Percentiles rank a stretch among this genome's conserved stretches.
phyloP scores from a whole-genome alignment of 306 rosid genomes.

The Castanea mollissima region DNA sequence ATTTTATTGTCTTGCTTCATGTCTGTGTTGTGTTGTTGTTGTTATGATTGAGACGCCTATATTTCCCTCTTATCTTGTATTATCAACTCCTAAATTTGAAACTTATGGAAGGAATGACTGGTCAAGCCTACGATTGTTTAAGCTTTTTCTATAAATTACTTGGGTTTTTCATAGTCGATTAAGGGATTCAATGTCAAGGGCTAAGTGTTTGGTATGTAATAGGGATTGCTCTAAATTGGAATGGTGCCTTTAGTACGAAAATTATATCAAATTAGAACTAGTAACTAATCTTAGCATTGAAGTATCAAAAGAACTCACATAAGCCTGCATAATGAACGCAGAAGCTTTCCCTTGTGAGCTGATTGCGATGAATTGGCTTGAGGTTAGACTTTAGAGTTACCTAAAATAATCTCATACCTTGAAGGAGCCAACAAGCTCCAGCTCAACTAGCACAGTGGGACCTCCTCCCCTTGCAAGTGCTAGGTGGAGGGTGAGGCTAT shows the following conservation, averaged over 20 bases:
- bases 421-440: too few species aligned
- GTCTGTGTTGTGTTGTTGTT: neutral
- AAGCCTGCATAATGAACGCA: neutral
- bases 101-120: neutral
- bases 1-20: neutral
- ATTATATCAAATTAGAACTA: neutral
- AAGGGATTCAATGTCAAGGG: neutral
- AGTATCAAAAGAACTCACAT: neutral
- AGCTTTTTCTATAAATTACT: neutral
- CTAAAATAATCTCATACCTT: neutral
- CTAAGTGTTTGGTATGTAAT: neutral
- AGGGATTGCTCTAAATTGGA: neutral
- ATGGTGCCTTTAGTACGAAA: neutral
- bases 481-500: too few species aligned
- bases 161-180: neutral
- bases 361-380: neutral
- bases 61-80: neutral
- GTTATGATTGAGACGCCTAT: neutral
- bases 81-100: neutral
- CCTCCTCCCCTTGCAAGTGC: too few species aligned
- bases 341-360: neutral
- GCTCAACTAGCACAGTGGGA: too few species aligned
- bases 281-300: too few species aligned
- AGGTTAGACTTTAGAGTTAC: neutral
- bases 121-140: neutral